Conservation (phyloP, 2,329 filamentous ascomycete genomes). For the Ascochyta viciae-villosae region DNA sequence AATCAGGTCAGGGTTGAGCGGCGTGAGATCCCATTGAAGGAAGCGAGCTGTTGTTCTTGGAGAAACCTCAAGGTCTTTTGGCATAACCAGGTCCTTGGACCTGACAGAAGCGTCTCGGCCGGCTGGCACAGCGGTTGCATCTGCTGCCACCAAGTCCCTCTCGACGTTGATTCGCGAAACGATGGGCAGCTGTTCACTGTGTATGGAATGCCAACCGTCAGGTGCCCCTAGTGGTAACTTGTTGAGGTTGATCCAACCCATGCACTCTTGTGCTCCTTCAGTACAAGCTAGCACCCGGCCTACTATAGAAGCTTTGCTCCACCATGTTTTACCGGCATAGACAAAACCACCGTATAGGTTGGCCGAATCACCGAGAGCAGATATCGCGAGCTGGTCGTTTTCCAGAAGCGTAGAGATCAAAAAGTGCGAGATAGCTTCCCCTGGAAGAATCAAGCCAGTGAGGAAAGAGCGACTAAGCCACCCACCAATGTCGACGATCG, state of each 20-base stretch:
- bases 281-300: conserved; percentile 60
- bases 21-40: conserved; percentile 38
- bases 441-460: conserved; percentile 62
- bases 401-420: conserved; percentile 64
- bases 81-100: conserved; percentile 49
- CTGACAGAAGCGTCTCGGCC: conserved; percentile 25
- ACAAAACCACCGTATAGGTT: conserved; percentile 64
- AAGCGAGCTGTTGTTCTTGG: conserved; percentile 30
- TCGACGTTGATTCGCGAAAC: conserved; percentile 50
- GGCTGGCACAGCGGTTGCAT: conserved; percentile 47
- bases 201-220: conserved; percentile 60
- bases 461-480: conserved; percentile 65
- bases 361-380: conserved; percentile 57
- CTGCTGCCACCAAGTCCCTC: conserved; percentile 39
- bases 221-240: conserved; percentile 50
- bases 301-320: conserved; percentile 64
- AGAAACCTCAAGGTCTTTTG: conserved; percentile 38
- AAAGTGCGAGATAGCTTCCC: conserved; percentile 60
- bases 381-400: conserved; percentile 59
- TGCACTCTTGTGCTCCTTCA: conserved; percentile 56
- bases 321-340: conserved; percentile 59
- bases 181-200: conserved; percentile 40
- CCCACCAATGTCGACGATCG: conserved; percentile 51
- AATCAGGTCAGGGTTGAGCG: conserved; percentile 29
- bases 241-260: conserved; percentile 61